Conservation (phyloP, 352 stramenopile species). For the Peronospora belbahrii region DNA sequence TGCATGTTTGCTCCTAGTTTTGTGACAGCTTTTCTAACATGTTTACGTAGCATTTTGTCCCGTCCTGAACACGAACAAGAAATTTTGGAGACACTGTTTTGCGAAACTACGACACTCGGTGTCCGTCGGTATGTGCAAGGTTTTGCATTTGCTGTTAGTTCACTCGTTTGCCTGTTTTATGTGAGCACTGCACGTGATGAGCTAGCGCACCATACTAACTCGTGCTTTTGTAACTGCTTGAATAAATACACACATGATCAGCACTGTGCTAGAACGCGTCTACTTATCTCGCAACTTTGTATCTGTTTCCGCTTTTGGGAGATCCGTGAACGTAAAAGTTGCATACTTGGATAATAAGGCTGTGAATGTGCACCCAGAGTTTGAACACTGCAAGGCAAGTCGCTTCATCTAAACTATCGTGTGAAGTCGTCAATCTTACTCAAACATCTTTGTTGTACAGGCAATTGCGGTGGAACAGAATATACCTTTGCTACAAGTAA, state of each 20-base stretch:
- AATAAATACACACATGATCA: conserved; percentile 25
- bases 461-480: conserved; percentile 33
- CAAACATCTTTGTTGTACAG: conserved; percentile 11
- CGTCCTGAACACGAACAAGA: conserved; percentile 38
- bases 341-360: conserved; percentile 37
- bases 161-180: background rate
- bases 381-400: conserved; percentile 70
- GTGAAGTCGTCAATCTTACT: background rate
- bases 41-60: conserved; percentile 60
- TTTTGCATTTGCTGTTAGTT: background rate
- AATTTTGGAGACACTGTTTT: conserved; percentile 61
- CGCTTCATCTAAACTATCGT: background rate
- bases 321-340: conserved; percentile 52
- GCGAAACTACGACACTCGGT: conserved; percentile 85
- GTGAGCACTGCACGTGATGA: background rate
- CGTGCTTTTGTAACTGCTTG: conserved; percentile 2
- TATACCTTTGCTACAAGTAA: conserved; percentile 47
- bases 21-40: background rate
- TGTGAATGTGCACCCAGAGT: conserved; percentile 78
- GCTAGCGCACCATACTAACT: conserved; percentile 6
- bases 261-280: conserved; percentile 51
- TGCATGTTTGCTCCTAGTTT: background rate
- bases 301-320: conserved; percentile 34
- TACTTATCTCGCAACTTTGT: conserved; percentile 46
- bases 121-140: conserved; percentile 56